Conservation (phyloP, 257 asterid species). For the Paraleonurus japonicus region DNA sequence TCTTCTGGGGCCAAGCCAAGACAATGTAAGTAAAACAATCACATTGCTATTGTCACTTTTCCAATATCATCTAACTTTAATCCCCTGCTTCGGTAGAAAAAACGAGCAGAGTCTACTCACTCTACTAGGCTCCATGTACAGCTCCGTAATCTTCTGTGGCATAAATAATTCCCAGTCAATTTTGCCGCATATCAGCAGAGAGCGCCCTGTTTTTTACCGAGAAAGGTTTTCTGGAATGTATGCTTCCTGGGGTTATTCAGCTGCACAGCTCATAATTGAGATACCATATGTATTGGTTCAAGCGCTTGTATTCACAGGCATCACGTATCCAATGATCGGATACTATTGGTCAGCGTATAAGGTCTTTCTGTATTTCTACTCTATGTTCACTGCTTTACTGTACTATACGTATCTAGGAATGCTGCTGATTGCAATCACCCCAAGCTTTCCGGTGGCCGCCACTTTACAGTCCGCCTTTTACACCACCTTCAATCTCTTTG, state of each 20-base stretch:
- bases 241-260: conserved; percentile 56
- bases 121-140: conserved; percentile 45
- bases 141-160: conserved; percentile 46
- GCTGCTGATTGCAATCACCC: conserved; percentile 52
- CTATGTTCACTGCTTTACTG: conserved; percentile 44
- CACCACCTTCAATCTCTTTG: conserved; percentile 47
- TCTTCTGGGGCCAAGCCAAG: conserved; percentile 42
- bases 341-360: conserved; percentile 45
- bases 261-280: conserved; percentile 58
- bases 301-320: conserved; percentile 39
- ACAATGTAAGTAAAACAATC: conserved; percentile 39
- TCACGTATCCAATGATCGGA: conserved; percentile 67
- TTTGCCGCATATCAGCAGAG: conserved; percentile 43
- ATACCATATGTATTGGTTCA: conserved; percentile 48
- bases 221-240: conserved; percentile 65
- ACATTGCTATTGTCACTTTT: neutral
- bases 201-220: conserved; percentile 48
- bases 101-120: conserved; percentile 48
- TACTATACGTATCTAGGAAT: conserved; percentile 58
- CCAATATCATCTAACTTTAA: neutral
- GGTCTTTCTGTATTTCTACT: conserved; percentile 46
- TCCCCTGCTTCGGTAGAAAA: conserved; percentile 28
- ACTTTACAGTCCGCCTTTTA: conserved; percentile 49
- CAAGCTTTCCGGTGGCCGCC: conserved; percentile 54
- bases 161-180: conserved; percentile 43